These are phyloP conservation scores for Auricularia cornea DNA, from an alignment of 768 basidiomycete genomes.

Conservation along the genomic window DNA sequence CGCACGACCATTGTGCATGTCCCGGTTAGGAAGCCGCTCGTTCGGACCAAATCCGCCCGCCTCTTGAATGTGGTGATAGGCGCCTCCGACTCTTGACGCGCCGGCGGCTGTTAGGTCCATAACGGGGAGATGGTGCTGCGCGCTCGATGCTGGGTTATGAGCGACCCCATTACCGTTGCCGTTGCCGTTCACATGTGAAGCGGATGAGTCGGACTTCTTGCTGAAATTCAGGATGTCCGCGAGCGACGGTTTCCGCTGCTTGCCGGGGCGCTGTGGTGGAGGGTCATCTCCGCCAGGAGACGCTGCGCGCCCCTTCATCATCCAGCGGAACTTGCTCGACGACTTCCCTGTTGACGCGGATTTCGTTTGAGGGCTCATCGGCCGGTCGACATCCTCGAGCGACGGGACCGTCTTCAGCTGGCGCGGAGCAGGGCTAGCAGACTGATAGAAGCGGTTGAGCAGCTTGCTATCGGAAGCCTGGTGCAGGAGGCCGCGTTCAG, in stretches of 20 bases:
- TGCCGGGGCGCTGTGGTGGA: neutral
- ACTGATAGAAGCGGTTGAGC: slow-evolving; percentile 5
- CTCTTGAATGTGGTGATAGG: neutral
- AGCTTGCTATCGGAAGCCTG: slow-evolving; percentile 22
- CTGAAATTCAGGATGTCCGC: slow-evolving; percentile 45
- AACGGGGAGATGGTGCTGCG: neutral
- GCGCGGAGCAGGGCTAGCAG: neutral
- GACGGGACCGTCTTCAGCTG: neutral
- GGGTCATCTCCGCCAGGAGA: neutral
- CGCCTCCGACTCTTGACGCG: neutral
- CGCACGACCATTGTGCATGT: slow-evolving; percentile 1
- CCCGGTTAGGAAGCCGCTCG: neutral
- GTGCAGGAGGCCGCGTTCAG: slow-evolving; percentile 16
- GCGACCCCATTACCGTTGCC: neutral
- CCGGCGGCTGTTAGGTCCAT: slow-evolving; percentile 1
- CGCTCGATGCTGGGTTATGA: neutral
- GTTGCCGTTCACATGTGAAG: neutral
- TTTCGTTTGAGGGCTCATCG: neutral
- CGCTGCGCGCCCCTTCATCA: neutral
- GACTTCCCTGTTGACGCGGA: neutral
- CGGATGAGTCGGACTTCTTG: neutral
- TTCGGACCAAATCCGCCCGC: neutral
- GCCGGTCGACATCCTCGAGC: neutral
- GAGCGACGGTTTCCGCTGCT: slow-evolving; percentile 44
- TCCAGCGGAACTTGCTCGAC: neutral